Base-by-base conservation (phyloP, 78 protist species). In the Parvularia atlantis region DNA sequence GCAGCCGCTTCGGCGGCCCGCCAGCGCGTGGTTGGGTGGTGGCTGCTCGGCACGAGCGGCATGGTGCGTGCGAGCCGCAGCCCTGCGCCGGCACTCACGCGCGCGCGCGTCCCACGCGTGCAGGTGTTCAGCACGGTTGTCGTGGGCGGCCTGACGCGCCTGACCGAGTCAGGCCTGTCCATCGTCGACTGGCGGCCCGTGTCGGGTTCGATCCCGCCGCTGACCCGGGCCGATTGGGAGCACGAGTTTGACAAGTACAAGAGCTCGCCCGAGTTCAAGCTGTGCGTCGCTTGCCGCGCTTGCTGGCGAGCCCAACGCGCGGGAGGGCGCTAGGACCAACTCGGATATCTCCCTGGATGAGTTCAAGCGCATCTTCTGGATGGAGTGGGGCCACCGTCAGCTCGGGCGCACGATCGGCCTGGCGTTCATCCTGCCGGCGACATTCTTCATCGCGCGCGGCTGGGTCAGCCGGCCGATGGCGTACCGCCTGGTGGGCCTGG, bases 81-180 rank as follows among this genome's bases (percentile, higher is more conserved):
- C n/a, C n/a, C n/a, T n/a, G n/a, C n/a, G n/a, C n/a, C n/a, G n/a
- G n/a, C n/a, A n/a, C n/a, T n/a, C n/a, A n/a, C n/a, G n/a, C n/a
- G n/a, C n/a, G n/a, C n/a, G n/a, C n/a, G n/a, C n/a, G n/a, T n/a
- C n/a, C n/a, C n/a, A n/a, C n/a, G n/a, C n/a, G n/a, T n/a, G n/a
- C n/a, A n/a, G n/a, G n/a, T n/a, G n/a, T 61, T 52, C 7, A 58
- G 50, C 7, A 36, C 30, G 28, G 69, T 92, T 56, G 91, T 84
- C 0, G 39, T 90, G 19, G 97, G 97, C 41, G 97, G 97, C 30
- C 44, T 87, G 67, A 92, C 97, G 24, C 75, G 97, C 20, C 77
- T 92, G 22, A 89, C 94, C 2, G 90, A 89, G 31, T 79, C 90
- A n/a, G 96, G 96, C 14, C 75, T 92, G 43, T 81, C 89, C 35